Percentiles rank a stretch among this genome's conserved stretches.
Evolutionary conservation across 345 rosid genomes (phyloP).

Genomic region (Mangifera indica): DNA sequence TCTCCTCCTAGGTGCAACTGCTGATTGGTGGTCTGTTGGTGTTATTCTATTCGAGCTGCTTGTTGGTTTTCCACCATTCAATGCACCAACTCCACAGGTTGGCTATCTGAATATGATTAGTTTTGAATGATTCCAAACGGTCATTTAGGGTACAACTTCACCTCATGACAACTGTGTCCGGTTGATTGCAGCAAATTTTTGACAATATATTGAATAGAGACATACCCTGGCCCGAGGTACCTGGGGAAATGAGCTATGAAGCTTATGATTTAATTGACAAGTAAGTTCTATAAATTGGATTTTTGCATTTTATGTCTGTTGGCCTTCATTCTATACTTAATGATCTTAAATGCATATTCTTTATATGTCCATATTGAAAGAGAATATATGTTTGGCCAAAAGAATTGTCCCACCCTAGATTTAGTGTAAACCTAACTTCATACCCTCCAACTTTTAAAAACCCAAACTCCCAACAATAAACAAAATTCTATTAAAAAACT

Average conservation of each 20-base stretch:
- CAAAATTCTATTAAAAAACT: no score
- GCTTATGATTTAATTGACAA: slow-evolving; percentile 80
- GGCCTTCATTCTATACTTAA: not conserved
- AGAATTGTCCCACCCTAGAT: no score
- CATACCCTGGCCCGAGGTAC: slow-evolving; percentile 85
- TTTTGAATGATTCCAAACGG: not conserved
- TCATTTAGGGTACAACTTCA: slow-evolving; percentile 1
- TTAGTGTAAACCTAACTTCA: no score
- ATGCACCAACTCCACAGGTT: slow-evolving; percentile 92
- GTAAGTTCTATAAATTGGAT: slow-evolving; percentile 43
- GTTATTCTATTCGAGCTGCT: slow-evolving; percentile 87
- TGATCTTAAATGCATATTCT: not conserved
- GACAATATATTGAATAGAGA: slow-evolving; percentile 91
- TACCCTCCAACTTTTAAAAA: no score
- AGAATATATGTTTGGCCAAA: not conserved
- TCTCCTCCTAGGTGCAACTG: slow-evolving; percentile 68
- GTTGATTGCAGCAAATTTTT: slow-evolving; percentile 72
- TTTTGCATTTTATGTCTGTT: slow-evolving; percentile 1
- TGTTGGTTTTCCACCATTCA: slow-evolving; percentile 92
- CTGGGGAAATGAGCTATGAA: slow-evolving; percentile 73
- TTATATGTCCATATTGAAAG: slow-evolving; percentile 2
- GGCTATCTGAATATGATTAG: slow-evolving; percentile 6
- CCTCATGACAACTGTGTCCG: slow-evolving; percentile 10
- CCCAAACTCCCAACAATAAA: no score
- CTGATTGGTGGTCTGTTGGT: slow-evolving; percentile 99